Evolutionary conservation across 306 rosid species (phyloP), one percentile per base, ranked within the genome.

Genomic region (Cyamopsis tetragonoloba): DNA sequence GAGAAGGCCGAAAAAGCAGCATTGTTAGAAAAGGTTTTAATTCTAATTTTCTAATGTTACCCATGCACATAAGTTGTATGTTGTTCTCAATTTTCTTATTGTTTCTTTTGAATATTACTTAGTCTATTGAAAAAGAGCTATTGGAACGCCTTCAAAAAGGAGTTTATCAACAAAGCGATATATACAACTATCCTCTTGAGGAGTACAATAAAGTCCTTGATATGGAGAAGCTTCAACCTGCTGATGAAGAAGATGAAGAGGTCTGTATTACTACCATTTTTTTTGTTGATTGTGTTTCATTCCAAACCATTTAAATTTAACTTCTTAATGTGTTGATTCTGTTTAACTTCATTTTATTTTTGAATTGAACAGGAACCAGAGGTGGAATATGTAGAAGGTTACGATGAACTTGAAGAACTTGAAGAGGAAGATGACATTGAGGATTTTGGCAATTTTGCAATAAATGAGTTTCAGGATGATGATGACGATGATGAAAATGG

Each of bases 401-500:
- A 76, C 72, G 84, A 89, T 30, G 96, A 86, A 51, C 79, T 83
- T 42, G 98, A 89, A 78, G 96, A 86, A 51, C 79, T 83, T 42
- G 98, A 89, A 78, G 88, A 76, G 77, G 95, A 82, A 74, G 95
- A 89, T 48, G 96, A 92, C 72, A 86, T 93, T 3, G 98, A 89
- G 78, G 98, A 93, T 83, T 81, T 86, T 80, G 87, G 66, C 70
- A 82, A 84, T 77, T 75, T 66, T 48, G 43, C 67, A 27, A 55
- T 70, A 58, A 27, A 28, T 2, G 54, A 68, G 39, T 64, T 75
- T 34, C 68, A 43, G 32, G 79, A 38, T 17, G 61, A 59, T 47
- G 75, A 34, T 66, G 78, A 79, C 4, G 86, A 80, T 50, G 81
- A 81, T 28, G 83, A 82, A 63, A 68, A 70, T 67, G 91, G 89